Evolutionary conservation across 2,329 filamentous ascomycete genomes (phyloP), one percentile per base, ranked within the genome.

Genomic region (Arthrobotrys iridis): DNA sequence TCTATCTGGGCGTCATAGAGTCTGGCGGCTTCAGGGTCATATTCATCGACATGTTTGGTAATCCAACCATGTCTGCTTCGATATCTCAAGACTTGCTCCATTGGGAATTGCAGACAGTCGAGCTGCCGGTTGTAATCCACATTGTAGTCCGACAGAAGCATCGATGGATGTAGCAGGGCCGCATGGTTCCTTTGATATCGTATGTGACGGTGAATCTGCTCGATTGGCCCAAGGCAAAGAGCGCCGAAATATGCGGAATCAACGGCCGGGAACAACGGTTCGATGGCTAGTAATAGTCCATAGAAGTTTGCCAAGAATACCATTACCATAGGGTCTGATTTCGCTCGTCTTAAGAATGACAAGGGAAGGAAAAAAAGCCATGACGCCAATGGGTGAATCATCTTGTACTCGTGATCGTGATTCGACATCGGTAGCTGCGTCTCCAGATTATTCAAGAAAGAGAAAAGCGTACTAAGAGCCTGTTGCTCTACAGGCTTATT

Each of bases 311-410:
- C 91, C 64, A 98, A 89, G 77, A 96, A 89, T 60, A 96, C 86
- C 78, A 97, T 86, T 0, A 93, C 90, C 73, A 88, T 91, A 22
- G 91, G 87, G 78, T 94, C 93, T 35, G 88, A 88, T 58, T 90
- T 88, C 50, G 90, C 91, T 77, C 89, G 88, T 81, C 94, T 90
- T 24, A 97, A 86, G 79, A 93, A 90, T 78, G 89, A 89, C 33
- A 97, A 89, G 0, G 95, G 95, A 65, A 97, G 88, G 93, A 94
- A 98, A 83, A 98, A 97, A 13, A 98, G 87, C 93, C 94, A 97
- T 79, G 92, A 91, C 65, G 93, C 88, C 72, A 99, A 87, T 7
- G 92, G 90, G 77, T 96, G 93, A 8, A 98, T 88, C 77, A 93
- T 91, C 80, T 93, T 91, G 81, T 97, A 98, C 80, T 96, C 92